phyloP scores from a whole-genome alignment of 345 rosid species.

The Moricandia moricandioides region DNA sequence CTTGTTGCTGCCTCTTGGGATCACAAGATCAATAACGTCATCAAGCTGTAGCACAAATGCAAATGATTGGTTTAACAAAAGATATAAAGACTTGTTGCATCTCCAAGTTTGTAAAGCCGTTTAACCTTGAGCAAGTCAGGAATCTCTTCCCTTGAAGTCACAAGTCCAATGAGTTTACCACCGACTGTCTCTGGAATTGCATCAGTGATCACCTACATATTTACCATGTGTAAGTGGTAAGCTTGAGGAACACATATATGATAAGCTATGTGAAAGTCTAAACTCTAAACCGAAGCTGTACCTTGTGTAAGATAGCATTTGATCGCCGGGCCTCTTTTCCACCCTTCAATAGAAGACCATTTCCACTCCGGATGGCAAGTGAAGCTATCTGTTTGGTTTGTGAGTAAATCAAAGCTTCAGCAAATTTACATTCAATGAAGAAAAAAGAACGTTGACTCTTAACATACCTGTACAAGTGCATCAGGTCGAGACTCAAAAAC shows the following conservation, averaged over 20 bases:
- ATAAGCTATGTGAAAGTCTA: too few relatives aligned
- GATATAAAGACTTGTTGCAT: not conserved
- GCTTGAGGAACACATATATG: too few relatives aligned
- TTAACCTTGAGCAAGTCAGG: constrained; percentile 94
- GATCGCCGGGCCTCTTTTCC: constrained; percentile 95
- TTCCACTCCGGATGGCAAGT: constrained; percentile 93
- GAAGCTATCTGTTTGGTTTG: constrained; percentile 78
- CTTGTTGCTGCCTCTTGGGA: constrained; percentile 97
- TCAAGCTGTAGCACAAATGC: constrained; percentile 67
- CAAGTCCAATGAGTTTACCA: constrained; percentile 79
- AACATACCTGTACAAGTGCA: constrained; percentile 86
- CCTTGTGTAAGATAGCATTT: constrained; percentile 91
- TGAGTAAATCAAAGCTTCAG: constrained; percentile 3
- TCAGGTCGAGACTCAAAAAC: constrained; percentile 98
- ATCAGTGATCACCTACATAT: constrained; percentile 57
- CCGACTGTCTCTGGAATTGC: constrained; percentile 84
- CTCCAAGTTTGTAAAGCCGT: constrained; percentile 12
- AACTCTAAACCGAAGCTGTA: too few relatives aligned
- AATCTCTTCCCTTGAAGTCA: constrained; percentile 94
- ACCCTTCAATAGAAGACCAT: constrained; percentile 90
- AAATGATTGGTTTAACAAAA: constrained; percentile 14
- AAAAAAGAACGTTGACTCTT: not conserved
- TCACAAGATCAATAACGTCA: constrained; percentile 97
- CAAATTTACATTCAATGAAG: not conserved
- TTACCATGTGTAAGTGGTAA: too few relatives aligned